phyloP scores from a whole-genome alignment of 2,329 filamentous ascomycete species.

The Arthrinium phaeospermum region DNA sequence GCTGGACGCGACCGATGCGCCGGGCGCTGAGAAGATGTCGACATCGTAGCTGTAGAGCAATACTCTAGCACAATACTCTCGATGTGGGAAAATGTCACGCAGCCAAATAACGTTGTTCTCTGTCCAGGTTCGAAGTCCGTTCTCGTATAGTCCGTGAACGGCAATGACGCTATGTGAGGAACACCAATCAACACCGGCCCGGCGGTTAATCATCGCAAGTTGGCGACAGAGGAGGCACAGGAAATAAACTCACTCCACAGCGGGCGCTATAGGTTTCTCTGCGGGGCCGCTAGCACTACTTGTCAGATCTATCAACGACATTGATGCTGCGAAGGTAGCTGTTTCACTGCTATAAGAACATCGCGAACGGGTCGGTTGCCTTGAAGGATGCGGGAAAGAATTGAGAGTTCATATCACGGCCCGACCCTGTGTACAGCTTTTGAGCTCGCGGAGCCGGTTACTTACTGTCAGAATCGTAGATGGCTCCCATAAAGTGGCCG shows the following conservation, averaged over 20 bases:
- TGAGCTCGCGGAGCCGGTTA: too few species aligned
- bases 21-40: conserved; percentile 21
- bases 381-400: too few species aligned
- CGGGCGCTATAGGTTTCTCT: neutral
- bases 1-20: conserved; percentile 19
- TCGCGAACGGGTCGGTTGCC: too few species aligned
- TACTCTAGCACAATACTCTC: neutral
- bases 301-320: neutral
- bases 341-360: too few species aligned
- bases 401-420: too few species aligned
- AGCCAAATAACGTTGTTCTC: neutral
- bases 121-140: neutral
- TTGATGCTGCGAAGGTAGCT: neutral
- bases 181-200: too few species aligned
- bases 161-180: neutral
- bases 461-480: too few species aligned
- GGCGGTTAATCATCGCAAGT: too few species aligned
- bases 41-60: conserved; percentile 20
- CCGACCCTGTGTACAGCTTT: too few species aligned
- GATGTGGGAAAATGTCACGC: neutral
- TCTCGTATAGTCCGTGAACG: neutral
- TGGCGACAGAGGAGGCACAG: too few species aligned
- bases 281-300: neutral
- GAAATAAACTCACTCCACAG: neutral
- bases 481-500: too few species aligned